A percentile compares a stretch with the other conserved stretches of the same genome.
Conservation (phyloP, 2,329 filamentous ascomycete genomes). For the Leptodontidium sp. region DNA sequence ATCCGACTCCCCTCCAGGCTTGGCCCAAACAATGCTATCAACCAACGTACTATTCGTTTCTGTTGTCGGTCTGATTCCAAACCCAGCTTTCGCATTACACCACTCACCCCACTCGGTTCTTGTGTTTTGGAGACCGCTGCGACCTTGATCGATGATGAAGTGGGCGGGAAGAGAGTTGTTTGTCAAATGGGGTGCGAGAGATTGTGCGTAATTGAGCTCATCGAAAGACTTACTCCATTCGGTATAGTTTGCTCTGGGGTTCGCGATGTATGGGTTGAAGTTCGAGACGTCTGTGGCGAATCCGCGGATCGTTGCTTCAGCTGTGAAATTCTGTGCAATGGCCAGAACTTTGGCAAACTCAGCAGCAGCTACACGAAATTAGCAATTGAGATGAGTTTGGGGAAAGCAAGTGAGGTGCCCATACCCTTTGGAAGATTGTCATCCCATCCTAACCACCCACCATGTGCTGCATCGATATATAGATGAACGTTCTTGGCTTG, state of each 20-base stretch:
- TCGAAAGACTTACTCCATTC: constrained; percentile 52
- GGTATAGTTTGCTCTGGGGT: constrained; percentile 51
- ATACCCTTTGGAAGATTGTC: constrained; percentile 50
- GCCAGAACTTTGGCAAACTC: constrained; percentile 52
- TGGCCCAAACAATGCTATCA: constrained; percentile 56
- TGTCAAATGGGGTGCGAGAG: constrained; percentile 50
- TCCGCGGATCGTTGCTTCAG: constrained; percentile 46
- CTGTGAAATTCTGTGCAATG: constrained; percentile 43
- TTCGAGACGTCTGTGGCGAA: constrained; percentile 57
- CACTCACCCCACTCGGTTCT: constrained; percentile 53
- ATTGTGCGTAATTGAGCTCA: constrained; percentile 52
- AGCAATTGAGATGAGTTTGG: neutral
- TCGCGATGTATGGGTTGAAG: constrained; percentile 52
- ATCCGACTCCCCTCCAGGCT: constrained; percentile 55
- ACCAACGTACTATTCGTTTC: constrained; percentile 49
- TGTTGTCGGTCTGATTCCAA: constrained; percentile 49
- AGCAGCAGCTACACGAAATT: constrained; percentile 47
- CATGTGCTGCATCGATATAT: constrained; percentile 54
- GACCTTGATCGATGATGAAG: constrained; percentile 57
- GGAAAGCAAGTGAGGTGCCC: neutral
- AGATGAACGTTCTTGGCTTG: constrained; percentile 51
- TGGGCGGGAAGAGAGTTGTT: constrained; percentile 51
- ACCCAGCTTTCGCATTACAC: constrained; percentile 55
- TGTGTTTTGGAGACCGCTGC: constrained; percentile 50
- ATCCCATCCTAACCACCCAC: constrained; percentile 55